Conservation (phyloP, 352 stramenopile species). For the Globisporangium abappressorium region DNA sequence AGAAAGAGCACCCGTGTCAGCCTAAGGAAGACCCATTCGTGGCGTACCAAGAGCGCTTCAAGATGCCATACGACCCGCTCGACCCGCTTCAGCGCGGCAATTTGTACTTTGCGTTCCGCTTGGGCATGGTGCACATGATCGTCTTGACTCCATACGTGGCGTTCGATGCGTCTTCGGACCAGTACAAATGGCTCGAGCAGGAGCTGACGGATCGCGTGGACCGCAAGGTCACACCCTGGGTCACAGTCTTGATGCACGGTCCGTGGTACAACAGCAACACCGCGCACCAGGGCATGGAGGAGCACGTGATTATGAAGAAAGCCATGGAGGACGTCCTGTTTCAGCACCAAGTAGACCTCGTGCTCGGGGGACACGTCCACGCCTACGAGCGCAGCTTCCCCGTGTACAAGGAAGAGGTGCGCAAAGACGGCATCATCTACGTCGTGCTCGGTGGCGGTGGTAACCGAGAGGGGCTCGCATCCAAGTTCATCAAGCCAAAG, state of each 20-base stretch:
- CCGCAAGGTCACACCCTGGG: slow-evolving; percentile 86
- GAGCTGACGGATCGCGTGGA: slow-evolving; percentile 84
- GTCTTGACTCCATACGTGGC: slow-evolving; percentile 90
- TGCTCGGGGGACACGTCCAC: slow-evolving; percentile 92
- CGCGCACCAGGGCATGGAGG: slow-evolving; percentile 83
- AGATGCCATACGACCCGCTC: slow-evolving; percentile 75
- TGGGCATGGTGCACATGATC: slow-evolving; percentile 86
- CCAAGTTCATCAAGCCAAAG: slow-evolving; percentile 67
- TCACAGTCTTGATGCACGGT: slow-evolving; percentile 91
- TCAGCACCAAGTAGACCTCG: slow-evolving; percentile 86
- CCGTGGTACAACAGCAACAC: slow-evolving; percentile 95
- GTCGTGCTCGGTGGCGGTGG: slow-evolving; percentile 92
- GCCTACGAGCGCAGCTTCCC: slow-evolving; percentile 90
- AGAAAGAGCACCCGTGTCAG: slow-evolving; percentile 74
- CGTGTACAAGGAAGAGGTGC: slow-evolving; percentile 71
- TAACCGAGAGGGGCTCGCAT: slow-evolving; percentile 87
- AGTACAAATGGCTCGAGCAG: slow-evolving; percentile 88
- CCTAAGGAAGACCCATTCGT: slow-evolving; percentile 66
- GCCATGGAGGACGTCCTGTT: slow-evolving; percentile 92
- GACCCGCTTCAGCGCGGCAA: slow-evolving; percentile 65
- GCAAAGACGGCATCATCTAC: slow-evolving; percentile 83
- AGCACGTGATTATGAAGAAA: slow-evolving; percentile 71
- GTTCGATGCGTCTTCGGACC: slow-evolving; percentile 66
- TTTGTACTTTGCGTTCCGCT: slow-evolving; percentile 90
- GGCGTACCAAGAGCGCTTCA: slow-evolving; percentile 84